Evolutionary conservation across 345 rosid genomes (phyloP), one percentile per base, ranked within the genome.

Genomic region (Turnera subulata): DNA sequence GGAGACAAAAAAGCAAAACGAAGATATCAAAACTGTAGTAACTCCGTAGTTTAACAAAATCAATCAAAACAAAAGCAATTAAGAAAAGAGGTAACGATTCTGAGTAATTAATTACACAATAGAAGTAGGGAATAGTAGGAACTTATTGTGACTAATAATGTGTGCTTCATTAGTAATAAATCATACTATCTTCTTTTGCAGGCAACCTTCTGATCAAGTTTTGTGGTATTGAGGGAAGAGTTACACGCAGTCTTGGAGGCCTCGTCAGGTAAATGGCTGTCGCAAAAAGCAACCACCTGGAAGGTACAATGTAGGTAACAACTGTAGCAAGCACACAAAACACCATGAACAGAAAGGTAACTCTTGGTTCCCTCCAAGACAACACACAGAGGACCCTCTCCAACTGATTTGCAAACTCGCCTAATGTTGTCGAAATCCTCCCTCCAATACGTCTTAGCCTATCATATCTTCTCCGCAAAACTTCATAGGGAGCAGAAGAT

Each of bases 331-430:
- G 2, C 14, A 65, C 12, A 52, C 79, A 78, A 25, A 62, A 68
- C 1, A 47, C 29, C 45, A 72, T 11, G 35, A 78, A 74, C 62
- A 71, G 13, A 0, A 56, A 6, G 0, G 79, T 74, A 17, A 74
- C 82, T 52, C 82, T 68, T 11, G 75, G 82, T 62, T 78, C 79
- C 46, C 82, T 39, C 79, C 77, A 78, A 19, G 54, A 46, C 6
- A 74, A 11, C 42, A 78, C 20, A 14, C 67, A 65, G 1, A 29
- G 48, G 6, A 74, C 12, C 57, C 82, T 74, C 38, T 78, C 82
- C 44, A 63, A 9, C 39, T 78, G 82, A 19, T 61, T 65, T 26
- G 76, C 82, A 13, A 82, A 22, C 65, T 78, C 81, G 1, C 83
- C 83, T 4, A 73, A 19, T 54, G 64, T 53, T 1, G 56, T 29